These are phyloP conservation scores for Zygoascus biomembranicola DNA, from an alignment of 805 yeast genomes.

Conservation along the genomic window DNA sequence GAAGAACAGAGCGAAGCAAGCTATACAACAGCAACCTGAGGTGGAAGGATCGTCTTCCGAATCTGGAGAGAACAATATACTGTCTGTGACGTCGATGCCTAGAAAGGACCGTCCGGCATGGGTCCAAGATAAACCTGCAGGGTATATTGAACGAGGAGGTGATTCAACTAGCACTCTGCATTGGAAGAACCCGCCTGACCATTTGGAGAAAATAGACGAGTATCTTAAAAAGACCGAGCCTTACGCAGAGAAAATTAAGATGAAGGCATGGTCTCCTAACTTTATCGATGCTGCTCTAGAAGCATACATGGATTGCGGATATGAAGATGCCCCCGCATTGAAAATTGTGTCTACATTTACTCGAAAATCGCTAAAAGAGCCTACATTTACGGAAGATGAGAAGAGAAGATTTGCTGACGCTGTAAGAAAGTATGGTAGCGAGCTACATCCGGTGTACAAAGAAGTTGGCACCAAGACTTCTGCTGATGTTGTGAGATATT, in stretches of 20 bases:
- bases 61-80: neutral
- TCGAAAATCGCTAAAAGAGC: conserved; percentile 59
- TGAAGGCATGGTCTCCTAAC: conserved; percentile 65
- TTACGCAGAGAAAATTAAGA: conserved; percentile 45
- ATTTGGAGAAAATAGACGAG: conserved; percentile 34
- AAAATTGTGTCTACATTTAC: conserved; percentile 40
- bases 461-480: conserved; percentile 66
- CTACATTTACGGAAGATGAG: conserved; percentile 62
- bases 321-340: conserved; percentile 45
- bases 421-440: conserved; percentile 65
- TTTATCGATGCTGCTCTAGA: conserved; percentile 68
- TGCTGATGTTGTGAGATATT: conserved; percentile 76
- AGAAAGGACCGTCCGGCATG: conserved; percentile 55
- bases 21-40: neutral
- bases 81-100: neutral
- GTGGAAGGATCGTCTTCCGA: neutral
- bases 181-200: conserved; percentile 41
- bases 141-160: conserved; percentile 78
- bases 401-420: conserved; percentile 63
- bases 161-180: conserved; percentile 51
- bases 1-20: neutral
- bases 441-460: conserved; percentile 62
- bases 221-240: conserved; percentile 50
- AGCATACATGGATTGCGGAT: conserved; percentile 43
- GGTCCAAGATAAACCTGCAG: conserved; percentile 72